phyloP scores from a whole-genome alignment of 495 filamentous ascomycete species.

The Terfezia boudieri region DNA sequence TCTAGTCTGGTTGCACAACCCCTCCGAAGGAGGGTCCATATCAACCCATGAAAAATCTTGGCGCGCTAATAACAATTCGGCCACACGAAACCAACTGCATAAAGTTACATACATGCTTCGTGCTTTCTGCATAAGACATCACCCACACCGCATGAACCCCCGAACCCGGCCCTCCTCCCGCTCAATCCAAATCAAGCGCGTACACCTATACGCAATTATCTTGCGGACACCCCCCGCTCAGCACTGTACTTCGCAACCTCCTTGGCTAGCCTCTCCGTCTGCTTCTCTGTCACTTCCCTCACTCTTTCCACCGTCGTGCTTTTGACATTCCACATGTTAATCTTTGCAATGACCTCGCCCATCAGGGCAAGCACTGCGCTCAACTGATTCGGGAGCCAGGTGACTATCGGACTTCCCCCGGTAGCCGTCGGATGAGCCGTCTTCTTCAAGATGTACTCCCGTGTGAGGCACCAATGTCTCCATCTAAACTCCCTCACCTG shows the following conservation, averaged over 20 bases:
- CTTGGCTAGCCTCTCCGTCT: constrained; percentile 44
- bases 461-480: constrained; percentile 86
- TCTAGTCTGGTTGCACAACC: no score
- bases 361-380: constrained; percentile 57
- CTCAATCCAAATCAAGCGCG: not conserved
- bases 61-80: no score
- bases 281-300: constrained; percentile 46
- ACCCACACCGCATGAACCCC: no score
- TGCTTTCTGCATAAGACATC: no score
- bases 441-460: constrained; percentile 75
- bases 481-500: constrained; percentile 80
- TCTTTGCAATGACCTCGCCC: constrained; percentile 29
- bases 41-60: no score
- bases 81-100: no score
- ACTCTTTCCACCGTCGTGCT: constrained; percentile 29
- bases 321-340: constrained; percentile 23
- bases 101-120: no score
- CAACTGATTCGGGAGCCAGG: constrained; percentile 73
- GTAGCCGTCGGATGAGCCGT: constrained; percentile 71
- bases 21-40: no score
- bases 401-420: constrained; percentile 77
- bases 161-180: no score
- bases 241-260: constrained; percentile 65
- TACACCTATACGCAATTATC: not conserved
- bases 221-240: constrained; percentile 33